Base-by-base conservation (phyloP, 345 rosid species). In the Syzygium aqueum region DNA sequence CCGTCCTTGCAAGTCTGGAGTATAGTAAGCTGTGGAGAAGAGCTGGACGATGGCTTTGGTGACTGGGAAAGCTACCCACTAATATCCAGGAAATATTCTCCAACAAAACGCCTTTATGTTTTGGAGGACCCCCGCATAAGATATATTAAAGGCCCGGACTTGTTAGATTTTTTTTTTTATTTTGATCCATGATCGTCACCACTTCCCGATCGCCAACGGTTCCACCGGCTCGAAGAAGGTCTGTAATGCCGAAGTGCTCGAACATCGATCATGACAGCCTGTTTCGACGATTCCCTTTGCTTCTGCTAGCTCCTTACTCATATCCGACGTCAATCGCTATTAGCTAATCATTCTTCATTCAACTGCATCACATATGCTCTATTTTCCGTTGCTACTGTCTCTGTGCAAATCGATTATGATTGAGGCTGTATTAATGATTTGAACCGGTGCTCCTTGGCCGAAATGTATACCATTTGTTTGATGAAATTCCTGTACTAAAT, bases 1-100 rank as follows among this genome's bases (percentile, higher is more conserved):
- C 40, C 21, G 3, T 15, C 77, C 21, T 7, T 14, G 37, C 37
- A 6, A 63, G 1, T 0, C 77, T 0, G 6, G 0, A n/a, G 19
- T 15, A 63, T 16, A 3, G 10, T 6, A 6, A 28, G 33, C 8
- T 61, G 67, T 61, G 33, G 67, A n/a, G 12, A 0, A 14, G 17
- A 0, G 67, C 33, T 1, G 2, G 8, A n/a, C 73, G 59, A 37
- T 37, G 40, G 40, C 40, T 37, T 37, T 37, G 40, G 40, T 37
- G 40, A 37, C 40, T 37, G 40, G 40, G 40, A 37, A 37, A 3
- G 40, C 40, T 37, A 37, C 40, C 40, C 3, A 37, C 40, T 37
- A 37, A 37, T 37, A 37, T 37, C 40, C 40, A 3, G 40, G 40
- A 37, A 37, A 37, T 37, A 37, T 37, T 37, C 40, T 37, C 40